Evolutionary conservation across 148 eudicot genomes (phyloP), one percentile per base, ranked within the genome.

Genomic region (Silene uniflora): DNA sequence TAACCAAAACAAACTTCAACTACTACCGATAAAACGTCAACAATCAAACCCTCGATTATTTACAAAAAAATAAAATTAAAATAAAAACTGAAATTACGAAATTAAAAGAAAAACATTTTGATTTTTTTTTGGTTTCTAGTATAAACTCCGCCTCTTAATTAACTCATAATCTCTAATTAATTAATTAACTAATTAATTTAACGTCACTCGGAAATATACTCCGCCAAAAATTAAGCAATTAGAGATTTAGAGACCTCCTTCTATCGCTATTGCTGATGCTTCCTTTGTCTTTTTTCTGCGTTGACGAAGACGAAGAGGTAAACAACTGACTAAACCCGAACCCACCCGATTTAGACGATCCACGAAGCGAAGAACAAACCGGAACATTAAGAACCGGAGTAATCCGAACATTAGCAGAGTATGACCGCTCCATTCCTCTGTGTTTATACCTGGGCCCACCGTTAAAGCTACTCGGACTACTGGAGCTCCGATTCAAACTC

Each of bases 341-440:
- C 6, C 89, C 85, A 1, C 92, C 87, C 8, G 87, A 82, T 73
- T 90, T 92, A 0, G 93, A 86, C 12, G 87, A 83, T 0, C 93
- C 90, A 21, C 90, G 80, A 8, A 86, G 85, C 0, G 93, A 86
- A 0, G 98, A 88, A 74, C 97, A 93, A 63, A 93, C 93, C 7
- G 98, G 96, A 2, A 94, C 98, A 74, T 94, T 94, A 0, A 94
- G 88, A 69, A 94, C 93, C 64, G 96, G 97, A 1, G 91, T 88
- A 18, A 94, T 78, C 17, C 83, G 81, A 0, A 94, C 91, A 56
- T 90, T 88, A 4, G 91, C 96, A 0, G 98, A 94, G 69, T 91
- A 90, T 0, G 97, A 94, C 78, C 97, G 78, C 78, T 91, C 96
- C 82, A 94, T 85, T 6, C 91, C 93, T 68, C 86, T 54, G 35